Evolutionary conservation across 257 asterid genomes (phyloP).

Genomic region (Mentha longifolia): DNA sequence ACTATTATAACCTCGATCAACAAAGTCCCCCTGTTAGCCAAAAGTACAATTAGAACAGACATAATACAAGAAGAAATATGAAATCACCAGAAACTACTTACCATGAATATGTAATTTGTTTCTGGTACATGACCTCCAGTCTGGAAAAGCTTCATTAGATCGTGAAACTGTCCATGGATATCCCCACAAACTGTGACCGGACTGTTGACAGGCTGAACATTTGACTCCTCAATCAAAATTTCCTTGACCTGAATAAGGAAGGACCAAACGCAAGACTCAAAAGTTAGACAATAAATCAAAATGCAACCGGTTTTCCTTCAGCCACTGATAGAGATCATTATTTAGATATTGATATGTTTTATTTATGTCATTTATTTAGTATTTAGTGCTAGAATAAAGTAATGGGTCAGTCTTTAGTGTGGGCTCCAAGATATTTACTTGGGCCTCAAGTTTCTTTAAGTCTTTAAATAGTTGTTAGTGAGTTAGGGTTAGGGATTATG

Average conservation of each 20-base stretch:
- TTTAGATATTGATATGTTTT: no score
- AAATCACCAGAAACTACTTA: conserved; percentile 31
- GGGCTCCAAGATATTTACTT: no score
- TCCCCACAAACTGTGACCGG: conserved; percentile 99
- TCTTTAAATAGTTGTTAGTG: no score
- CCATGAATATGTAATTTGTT: conserved; percentile 97
- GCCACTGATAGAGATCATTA: no score
- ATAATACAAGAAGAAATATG: conserved; percentile 4
- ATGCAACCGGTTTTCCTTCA: neutral
- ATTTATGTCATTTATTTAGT: no score
- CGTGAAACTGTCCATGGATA: conserved; percentile 98
- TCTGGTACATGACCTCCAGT: conserved; percentile 99
- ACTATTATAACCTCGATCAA: conserved; percentile 99
- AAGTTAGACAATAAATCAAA: conserved; percentile 1
- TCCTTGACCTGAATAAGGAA: conserved; percentile 79
- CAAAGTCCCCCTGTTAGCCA: conserved; percentile 89
- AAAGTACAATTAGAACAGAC: conserved; percentile 27
- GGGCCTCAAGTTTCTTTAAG: no score
- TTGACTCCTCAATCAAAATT: conserved; percentile 96
- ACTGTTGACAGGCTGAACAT: conserved; percentile 98
- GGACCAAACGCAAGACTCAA: neutral
- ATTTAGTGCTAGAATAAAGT: no score
- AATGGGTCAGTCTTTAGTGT: no score
- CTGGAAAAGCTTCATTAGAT: conserved; percentile 96
- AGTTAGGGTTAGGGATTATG: no score